Conservation (phyloP, 169 alveolate genomes). For the Perkinsus marinus region DNA sequence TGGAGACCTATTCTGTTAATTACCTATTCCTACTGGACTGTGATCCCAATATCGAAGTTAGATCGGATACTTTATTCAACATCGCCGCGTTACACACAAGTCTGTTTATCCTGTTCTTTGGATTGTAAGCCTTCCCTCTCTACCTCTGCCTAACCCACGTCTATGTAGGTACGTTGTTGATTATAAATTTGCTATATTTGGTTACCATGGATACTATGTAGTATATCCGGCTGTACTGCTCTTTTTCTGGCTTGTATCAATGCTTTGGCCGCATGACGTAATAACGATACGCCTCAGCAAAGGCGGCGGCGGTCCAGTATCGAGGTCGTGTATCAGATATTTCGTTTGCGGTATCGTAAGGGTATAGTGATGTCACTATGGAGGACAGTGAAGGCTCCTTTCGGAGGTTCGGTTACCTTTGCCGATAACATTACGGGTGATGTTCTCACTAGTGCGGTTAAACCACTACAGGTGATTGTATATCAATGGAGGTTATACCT, state of each 20-base stretch:
- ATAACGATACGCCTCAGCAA: background rate
- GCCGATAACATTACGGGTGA: background rate
- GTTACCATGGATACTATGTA: background rate
- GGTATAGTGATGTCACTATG: background rate
- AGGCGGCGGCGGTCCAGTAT: no score
- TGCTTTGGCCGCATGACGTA: background rate
- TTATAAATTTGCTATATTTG: background rate
- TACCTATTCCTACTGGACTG: background rate
- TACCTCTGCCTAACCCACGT: background rate
- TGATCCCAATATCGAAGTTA: background rate
- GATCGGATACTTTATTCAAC: background rate
- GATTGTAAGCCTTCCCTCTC: background rate
- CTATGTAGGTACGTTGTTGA: background rate
- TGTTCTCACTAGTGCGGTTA: background rate
- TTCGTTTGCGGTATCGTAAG: background rate
- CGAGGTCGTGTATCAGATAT: no score
- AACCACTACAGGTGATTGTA: background rate
- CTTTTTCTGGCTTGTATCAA: background rate
- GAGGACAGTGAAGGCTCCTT: background rate
- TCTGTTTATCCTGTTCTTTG: background rate
- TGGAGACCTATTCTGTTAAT: background rate
- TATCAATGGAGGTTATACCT: background rate
- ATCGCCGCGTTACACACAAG: background rate
- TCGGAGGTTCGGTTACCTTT: background rate
- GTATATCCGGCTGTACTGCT: background rate